phyloP scores from a whole-genome alignment of 202 grass and related monocot species.

The Carex arenaria region DNA sequence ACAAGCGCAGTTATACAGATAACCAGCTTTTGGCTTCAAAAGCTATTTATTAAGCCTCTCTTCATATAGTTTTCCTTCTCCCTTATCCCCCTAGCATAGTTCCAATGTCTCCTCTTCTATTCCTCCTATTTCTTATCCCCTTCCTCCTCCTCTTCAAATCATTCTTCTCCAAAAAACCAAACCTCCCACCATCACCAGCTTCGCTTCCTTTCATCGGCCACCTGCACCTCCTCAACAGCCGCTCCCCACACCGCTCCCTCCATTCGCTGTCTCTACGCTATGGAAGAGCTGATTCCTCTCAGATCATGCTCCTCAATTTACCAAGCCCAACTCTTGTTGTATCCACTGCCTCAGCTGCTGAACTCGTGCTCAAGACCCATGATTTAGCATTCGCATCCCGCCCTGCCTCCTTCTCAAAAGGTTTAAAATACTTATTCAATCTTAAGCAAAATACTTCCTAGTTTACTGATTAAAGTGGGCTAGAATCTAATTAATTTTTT shows the following conservation, averaged over 20 bases:
- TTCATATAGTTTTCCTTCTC: background rate
- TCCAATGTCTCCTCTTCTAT: slow-evolving; percentile 24
- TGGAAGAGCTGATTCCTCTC: slow-evolving; percentile 27
- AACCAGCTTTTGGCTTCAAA: too few species aligned
- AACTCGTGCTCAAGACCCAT: slow-evolving; percentile 47
- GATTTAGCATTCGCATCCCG: slow-evolving; percentile 66
- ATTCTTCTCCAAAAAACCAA: background rate
- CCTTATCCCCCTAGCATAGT: background rate
- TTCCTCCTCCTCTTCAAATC: slow-evolving; percentile 3
- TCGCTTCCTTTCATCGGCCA: slow-evolving; percentile 47
- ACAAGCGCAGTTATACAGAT: background rate
- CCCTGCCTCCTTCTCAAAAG: slow-evolving; percentile 13
- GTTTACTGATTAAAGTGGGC: background rate
- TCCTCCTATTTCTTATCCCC: slow-evolving; percentile 18
- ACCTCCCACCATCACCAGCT: slow-evolving; percentile 44
- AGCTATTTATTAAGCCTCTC: background rate
- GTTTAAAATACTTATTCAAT: slow-evolving; percentile 1
- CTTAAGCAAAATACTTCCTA: background rate
- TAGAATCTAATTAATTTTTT: background rate
- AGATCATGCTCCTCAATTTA: slow-evolving; percentile 20
- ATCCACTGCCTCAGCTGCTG: slow-evolving; percentile 34
- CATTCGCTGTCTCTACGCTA: slow-evolving; percentile 26
- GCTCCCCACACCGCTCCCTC: slow-evolving; percentile 38
- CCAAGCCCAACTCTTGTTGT: slow-evolving; percentile 41
- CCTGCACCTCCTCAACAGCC: slow-evolving; percentile 39